Evolutionary conservation across 2,329 filamentous ascomycete species (phyloP), one percentile per base, ranked within the genome.

Genomic region (Helicocarpus griseus): DNA sequence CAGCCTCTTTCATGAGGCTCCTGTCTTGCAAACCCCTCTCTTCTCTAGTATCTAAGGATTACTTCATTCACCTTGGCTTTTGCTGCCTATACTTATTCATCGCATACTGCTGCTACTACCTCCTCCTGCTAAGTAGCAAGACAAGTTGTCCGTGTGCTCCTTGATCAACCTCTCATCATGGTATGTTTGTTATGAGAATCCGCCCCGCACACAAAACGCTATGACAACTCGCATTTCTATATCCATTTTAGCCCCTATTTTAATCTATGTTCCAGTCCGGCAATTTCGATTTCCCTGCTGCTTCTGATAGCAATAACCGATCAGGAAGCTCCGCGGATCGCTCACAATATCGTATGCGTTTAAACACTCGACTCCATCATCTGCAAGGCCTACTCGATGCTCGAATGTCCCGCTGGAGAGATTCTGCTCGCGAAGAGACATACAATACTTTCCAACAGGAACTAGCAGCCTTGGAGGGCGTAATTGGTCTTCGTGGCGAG

Each of bases 221-320:
- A n/a, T n/a, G 24, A n/a, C 9, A 6, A 29, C 19, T 19, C 26
- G 9, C 14, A 11, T 29, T 19, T n/a, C 8, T 19, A 44, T 19
- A 6, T 5, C 2, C 7, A n/a, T n/a, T n/a, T 21, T 29, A 28
- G 19, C 26, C 24, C 14, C 28, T 26, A 9, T 29, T 19, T 31
- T 47, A 47, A 47, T 36, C 29, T 7, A 47, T 24, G 22, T 33
- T 56, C 21, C 57, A 74, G 71, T 69, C 72, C 53, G 68, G 66
- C 48, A 71, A 70, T 52, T 68, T 70, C 63, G 69, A 71, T 58
- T 65, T 67, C 54, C 69, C 70, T 49, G 66, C 67, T 49, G 69
- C 68, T 49, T 69, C 67, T 50, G 63, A 60, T 36, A 62, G 62
- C 61, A 44, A 44, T 29, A 44, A 29, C 29, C 41, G 26, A 29